These are phyloP conservation scores for Aspergillus piperis DNA, from an alignment of 2,329 filamentous ascomycete genomes.

Conservation along the genomic window DNA sequence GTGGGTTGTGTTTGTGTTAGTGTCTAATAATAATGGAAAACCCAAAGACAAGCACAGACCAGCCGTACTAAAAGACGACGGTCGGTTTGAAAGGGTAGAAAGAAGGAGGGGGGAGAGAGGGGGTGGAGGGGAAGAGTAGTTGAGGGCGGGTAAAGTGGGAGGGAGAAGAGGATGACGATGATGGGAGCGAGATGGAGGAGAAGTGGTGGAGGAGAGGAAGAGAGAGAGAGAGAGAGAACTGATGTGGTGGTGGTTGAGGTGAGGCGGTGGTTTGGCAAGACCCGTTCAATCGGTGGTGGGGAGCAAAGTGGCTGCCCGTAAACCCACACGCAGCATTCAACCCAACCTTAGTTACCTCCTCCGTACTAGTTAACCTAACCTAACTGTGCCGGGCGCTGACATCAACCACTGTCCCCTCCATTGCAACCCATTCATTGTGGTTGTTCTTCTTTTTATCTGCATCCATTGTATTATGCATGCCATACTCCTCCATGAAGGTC, in stretches of 20 bases:
- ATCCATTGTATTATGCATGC: neutral
- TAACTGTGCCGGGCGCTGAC: conserved; percentile 19
- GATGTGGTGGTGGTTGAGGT: conserved; percentile 15
- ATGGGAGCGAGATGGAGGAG: conserved; percentile 13
- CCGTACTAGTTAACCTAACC: too few relatives aligned
- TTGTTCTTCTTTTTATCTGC: neutral
- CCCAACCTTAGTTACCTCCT: conserved; percentile 6
- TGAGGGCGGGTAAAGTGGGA: conserved; percentile 12
- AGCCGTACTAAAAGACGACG: conserved; percentile 13
- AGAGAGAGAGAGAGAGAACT: too few relatives aligned
- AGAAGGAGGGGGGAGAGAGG: conserved; percentile 10
- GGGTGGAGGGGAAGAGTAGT: neutral
- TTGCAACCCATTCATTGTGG: conserved; percentile 2
- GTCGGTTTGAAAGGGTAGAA: conserved; percentile 15
- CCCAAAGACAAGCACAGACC: conserved; percentile 20
- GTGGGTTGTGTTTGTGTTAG: conserved; percentile 7
- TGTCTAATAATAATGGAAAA: conserved; percentile 14
- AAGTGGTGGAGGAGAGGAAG: neutral
- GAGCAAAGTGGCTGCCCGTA: conserved; percentile 21
- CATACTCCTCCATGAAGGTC: neutral
- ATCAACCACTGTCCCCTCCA: conserved; percentile 20
- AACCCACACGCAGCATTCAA: conserved; percentile 14
- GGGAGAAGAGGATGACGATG: conserved; percentile 16
- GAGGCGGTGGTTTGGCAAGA: conserved; percentile 25
- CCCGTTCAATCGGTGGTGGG: conserved; percentile 20